Base-by-base conservation (phyloP, 148 eudicot genomes). In the Persicaria tinctoria region DNA sequence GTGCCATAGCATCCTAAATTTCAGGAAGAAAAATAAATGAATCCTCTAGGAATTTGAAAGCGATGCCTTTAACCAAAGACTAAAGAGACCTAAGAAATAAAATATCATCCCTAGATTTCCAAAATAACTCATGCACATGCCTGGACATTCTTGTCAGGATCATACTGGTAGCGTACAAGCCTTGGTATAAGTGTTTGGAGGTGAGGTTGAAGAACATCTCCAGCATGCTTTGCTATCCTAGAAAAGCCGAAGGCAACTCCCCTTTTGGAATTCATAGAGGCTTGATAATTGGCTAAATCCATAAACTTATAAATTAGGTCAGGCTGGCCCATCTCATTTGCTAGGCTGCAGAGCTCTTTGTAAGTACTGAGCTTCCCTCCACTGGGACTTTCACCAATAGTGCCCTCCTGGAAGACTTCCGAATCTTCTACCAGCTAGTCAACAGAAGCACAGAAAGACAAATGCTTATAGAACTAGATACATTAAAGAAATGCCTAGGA, bases 161-260 rank as follows among this genome's bases (percentile, higher is more conserved):
- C 97, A 74, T 91, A 94, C 81, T 94, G 98, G 81, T 94, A 94
- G 23, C 98, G 97, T 76, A 94, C 86, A 73, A 94, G 96, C 80
- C 98, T 94, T 49, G 98, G 98, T 72, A 94, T 70, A 82, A 94
- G 85, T 74, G 85, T 73, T 57, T 82, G 86, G 17, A 94, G 86
- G 79, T 90, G 88, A 38, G 97, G 98, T 62, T 86, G 80, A 76
- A 94, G 87, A 75, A 93, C 98, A 86, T 90, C 97, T 77, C 98
- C 98, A 76, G 97, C 96, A 82, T 82, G 93, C 83, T 94, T 94
- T 72, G 98, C 98, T 72, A 94, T 94, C 85, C 89, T 94, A 49
- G 98, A 94, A 80, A 94, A 94, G 44, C 98, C 98, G 89, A 91
- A 94, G 70, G 98, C 98, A 78, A 93, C 98, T 77, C 97, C 98